These are phyloP conservation scores for Immersiporthe knoxdaviesiana DNA, from an alignment of 2,329 filamentous ascomycete species.

Conservation along the genomic window DNA sequence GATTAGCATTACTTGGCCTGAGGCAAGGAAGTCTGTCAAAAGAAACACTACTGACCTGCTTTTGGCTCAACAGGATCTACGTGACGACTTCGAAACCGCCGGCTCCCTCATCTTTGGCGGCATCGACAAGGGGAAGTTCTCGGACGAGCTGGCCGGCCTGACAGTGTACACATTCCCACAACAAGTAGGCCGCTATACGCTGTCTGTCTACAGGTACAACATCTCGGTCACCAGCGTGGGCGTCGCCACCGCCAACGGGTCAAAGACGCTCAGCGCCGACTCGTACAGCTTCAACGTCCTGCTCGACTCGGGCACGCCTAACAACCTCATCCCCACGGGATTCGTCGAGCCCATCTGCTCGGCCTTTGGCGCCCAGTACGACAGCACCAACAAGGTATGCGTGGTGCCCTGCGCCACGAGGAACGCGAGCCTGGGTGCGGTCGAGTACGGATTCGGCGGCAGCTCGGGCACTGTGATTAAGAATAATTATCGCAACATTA, in stretches of 20 bases:
- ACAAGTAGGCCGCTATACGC: background rate
- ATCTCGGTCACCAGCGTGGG: slow-evolving; percentile 1
- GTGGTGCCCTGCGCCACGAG: background rate
- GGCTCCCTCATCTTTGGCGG: slow-evolving; percentile 2
- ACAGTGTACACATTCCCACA: background rate
- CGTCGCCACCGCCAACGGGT: background rate
- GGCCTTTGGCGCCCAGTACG: background rate
- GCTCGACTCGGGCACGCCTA: background rate
- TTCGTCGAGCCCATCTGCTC: background rate
- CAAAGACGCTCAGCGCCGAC: background rate
- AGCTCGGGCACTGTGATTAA: background rate
- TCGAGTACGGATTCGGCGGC: background rate
- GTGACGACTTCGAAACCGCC: background rate
- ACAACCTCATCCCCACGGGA: background rate
- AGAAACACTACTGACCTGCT: too few species aligned
- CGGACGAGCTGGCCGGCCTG: background rate
- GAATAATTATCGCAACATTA: background rate
- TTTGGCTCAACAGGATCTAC: background rate
- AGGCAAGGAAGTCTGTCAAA: too few species aligned
- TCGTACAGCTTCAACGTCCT: background rate
- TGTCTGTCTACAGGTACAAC: background rate
- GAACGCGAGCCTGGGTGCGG: background rate
- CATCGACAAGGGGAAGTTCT: slow-evolving; percentile 5
- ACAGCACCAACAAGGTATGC: background rate
- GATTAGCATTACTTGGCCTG: too few species aligned